Base-by-base conservation (phyloP, 768 basidiomycete genomes). In the Phanerodontia chrysosporium region DNA sequence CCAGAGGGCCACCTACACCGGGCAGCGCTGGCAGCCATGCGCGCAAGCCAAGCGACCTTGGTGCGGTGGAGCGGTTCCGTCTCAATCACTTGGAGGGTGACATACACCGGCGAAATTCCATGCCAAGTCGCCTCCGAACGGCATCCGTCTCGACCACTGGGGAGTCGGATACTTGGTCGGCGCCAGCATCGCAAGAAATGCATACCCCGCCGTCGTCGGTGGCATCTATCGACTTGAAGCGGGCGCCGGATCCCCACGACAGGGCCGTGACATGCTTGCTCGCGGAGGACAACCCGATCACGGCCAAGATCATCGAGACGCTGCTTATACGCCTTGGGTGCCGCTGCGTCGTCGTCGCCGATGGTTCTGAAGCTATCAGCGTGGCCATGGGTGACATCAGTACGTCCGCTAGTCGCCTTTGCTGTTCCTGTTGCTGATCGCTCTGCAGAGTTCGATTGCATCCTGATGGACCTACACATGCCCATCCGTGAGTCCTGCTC, bases 351-450 rank as follows among this genome's bases (percentile, higher is more conserved):
- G 91, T 98, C 9, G 97, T 98, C 18, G 85, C 93, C 45, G 95
- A 98, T 74, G 97, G 97, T 8, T 93, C 95, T 4, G 94, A 97
- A 73, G 97, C 97, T 22, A 89, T 98, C 67, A 93, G 95, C 63
- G 92, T 98, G 51, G 95, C 95, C 2, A 95, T 97, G 85, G 93
- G 94, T 48, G 94, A 95, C 68, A 97, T 98, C 75, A 94, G 95
- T 97, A 70, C 76, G 92, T 83, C 45, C 62, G 5, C 8, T n/a
- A 57, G 29, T 44, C 39, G 32, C 45, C 16, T 28, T 28, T 35
- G n/a, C 36, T 56, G 36, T 55, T 44, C 39, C 52, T 35, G 16
- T 45, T 45, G 49, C 52, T 35, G 35, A 39, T 42, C 12, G 24
- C 27, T 30, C 32, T 22, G 29, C 71, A 96, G 95, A 94, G 74